Percentiles rank a stretch among this genome's conserved stretches.
Evolutionary conservation across 176 grass and related monocot species (phyloP).

Genomic region (Bolboschoenus planiculmis): DNA sequence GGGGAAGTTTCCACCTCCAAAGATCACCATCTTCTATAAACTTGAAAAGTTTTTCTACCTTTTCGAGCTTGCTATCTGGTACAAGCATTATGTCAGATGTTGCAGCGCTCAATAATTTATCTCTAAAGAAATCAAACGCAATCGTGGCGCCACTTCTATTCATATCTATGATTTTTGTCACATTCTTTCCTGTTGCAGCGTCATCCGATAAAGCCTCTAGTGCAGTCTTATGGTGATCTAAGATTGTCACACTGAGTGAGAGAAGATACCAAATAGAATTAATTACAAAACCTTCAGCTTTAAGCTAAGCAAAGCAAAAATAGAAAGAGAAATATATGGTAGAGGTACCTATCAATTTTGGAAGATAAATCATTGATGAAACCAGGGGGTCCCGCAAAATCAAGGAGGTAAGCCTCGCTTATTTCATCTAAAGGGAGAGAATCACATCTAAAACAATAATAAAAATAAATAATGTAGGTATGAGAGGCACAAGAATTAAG

Average conservation of each 20-base stretch:
- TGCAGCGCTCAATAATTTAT: conserved; percentile 37
- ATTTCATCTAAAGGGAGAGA: conserved; percentile 71
- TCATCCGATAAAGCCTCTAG: conserved; percentile 53
- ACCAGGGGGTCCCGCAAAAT: conserved; percentile 79
- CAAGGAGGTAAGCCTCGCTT: conserved; percentile 74
- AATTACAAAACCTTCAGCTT: not conserved
- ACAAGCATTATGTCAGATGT: conserved; percentile 30
- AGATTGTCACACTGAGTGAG: conserved; percentile 57
- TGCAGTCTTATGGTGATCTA: conserved; percentile 97
- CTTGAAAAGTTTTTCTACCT: conserved; percentile 60
- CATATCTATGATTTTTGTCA: conserved; percentile 86
- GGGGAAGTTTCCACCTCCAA: conserved; percentile 63
- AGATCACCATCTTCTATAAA: conserved; percentile 90
- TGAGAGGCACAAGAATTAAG: not conserved
- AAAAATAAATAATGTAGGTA: not conserved
- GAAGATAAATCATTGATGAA: conserved; percentile 65
- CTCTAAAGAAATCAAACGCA: conserved; percentile 81
- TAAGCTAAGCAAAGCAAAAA: not conserved
- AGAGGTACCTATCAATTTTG: conserved; percentile 68
- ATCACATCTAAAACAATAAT: conserved; percentile 37
- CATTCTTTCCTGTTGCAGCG: conserved; percentile 45
- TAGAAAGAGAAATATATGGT: not conserved
- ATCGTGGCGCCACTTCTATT: conserved; percentile 85
- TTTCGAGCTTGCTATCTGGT: conserved; percentile 50
- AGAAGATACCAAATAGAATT: not conserved